A percentile compares a stretch with the other conserved stretches of the same genome.
Evolutionary conservation across 2,329 filamentous ascomycete species (phyloP).

Genomic region (Botrytis squamosa): DNA sequence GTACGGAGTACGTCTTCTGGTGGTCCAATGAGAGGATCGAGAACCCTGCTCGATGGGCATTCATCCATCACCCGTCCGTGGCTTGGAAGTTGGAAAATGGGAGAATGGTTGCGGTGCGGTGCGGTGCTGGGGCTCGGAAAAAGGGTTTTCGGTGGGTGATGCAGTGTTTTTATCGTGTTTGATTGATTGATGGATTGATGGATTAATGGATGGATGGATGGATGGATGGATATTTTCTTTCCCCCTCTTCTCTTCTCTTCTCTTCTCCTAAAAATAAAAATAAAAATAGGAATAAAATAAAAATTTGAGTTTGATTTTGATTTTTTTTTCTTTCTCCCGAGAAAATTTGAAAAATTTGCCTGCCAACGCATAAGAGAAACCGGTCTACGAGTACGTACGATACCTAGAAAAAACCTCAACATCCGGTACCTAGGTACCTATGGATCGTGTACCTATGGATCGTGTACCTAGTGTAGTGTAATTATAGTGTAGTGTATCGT

Average conservation of each 20-base stretch:
- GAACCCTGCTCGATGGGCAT: slow-evolving; percentile 27
- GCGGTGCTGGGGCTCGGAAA: neutral
- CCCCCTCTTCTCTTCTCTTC: neutral
- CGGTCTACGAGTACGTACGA: too few relatives aligned
- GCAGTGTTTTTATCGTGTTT: neutral
- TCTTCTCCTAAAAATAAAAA: neutral
- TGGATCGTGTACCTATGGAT: neutral
- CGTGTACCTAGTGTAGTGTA: neutral
- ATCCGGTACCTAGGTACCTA: neutral
- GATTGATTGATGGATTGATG: neutral
- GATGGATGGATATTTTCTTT: neutral
- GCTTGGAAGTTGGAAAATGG: neutral
- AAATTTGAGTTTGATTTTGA: too few relatives aligned
- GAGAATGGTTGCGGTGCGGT: neutral
- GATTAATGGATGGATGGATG: neutral
- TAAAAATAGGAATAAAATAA: too few relatives aligned
- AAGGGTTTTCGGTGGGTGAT: slow-evolving; percentile 15
- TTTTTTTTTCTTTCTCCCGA: too few relatives aligned
- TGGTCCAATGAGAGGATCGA: slow-evolving; percentile 32
- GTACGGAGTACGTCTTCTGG: slow-evolving; percentile 17
- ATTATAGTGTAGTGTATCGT: neutral
- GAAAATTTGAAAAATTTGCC: slow-evolving; percentile 15
- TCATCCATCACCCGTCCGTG: neutral
- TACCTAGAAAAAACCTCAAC: neutral
- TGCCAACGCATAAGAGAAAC: slow-evolving; percentile 14